Evolutionary conservation across 345 rosid species (phyloP), one percentile per base, ranked within the genome.

Genomic region (Capsella bursapastoris): DNA sequence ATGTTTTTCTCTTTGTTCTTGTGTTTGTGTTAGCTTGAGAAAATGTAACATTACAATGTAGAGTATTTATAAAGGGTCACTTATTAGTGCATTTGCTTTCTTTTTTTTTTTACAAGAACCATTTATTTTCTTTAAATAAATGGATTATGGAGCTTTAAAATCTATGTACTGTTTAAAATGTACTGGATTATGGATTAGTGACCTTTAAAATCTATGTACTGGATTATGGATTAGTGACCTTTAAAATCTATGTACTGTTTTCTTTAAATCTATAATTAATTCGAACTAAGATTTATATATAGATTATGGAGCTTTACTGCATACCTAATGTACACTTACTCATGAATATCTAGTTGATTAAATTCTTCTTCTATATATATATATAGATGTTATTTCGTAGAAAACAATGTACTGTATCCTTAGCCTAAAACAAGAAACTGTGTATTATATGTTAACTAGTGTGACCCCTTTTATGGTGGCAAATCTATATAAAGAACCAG

Each of bases 401-500:
- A 8, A 56, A 64, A 34, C 1, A 14, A 7, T 22, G 55, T 63
- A 22, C 22, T 22, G 55, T 63, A 53, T 63, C 55, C 45, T 18
- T 53, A 12, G 27, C 55, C 11, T 62, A 62, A 63, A 62, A 38
- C 50, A 61, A 22, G 25, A 29, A 1, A 7, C 4, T 6, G 12
- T 29, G 7, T 31, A 64, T 22, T 14, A 45, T 22, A 55, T 47
- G 64, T 56, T 45, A n/a, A 59, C 35, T 15, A 50, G 14, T 51
- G 22, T 52, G 68, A 75, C 32, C 63, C 63, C 64, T 51, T 59
- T 41, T 43, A 13, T 68, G 63, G 73, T 75, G 68, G 74, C 74
- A 75, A 59, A 75, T 75, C 74, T 75, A 68, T 75, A 68, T 41
- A 75, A 68, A 68, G 63, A 68, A 32, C 63, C 47, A 74, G 45